Base-by-base conservation (phyloP, 129 eudicot species). In the Erigeron canadensis region DNA sequence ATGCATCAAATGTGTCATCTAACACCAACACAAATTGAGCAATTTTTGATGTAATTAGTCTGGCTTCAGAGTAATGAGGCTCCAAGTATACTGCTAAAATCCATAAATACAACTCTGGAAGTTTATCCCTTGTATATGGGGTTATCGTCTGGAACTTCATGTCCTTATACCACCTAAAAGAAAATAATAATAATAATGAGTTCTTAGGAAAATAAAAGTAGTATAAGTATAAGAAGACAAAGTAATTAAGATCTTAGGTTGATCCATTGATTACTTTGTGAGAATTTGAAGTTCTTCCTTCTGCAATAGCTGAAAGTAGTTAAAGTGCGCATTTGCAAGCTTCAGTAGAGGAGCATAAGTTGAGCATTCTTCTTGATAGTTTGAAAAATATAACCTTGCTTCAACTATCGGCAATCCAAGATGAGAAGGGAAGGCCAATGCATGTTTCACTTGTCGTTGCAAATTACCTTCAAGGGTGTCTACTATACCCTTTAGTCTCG, bases 21-120 rank as follows among this genome's bases (percentile, higher is more conserved):
- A 76, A 4, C 4, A 76, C 5, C 13, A 65, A 42, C 18, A 55
- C 6, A 17, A 85, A 0, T 0, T 7, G 6, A 6, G 56, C 61
- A 7, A 69, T n/a, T 77, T 84, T 81, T 17, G 81, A n/a, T 8
- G 58, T 1, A 10, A 73, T 42, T 16, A n/a, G 42, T 44, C 88
- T 15, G 1, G 67, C 83, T 1, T 23, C 6, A 10, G 60, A 23
- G 63, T 80, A 84, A 15, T 61, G 65, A 17, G 88, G 82, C 77
- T 79, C 84, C 44, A 80, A 72, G 28, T 15, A 69, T 13, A 84
- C 46, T 1, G 66, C 82, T 11, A 74, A 38, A 5, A 74, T 53
- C 83, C 75, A 73, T 10, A 78, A 23, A 48, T 81, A 84, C 12
- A 57, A 0, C 62, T 56, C 62, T 16, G 62, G 28, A 3, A 56